Base-by-base conservation (phyloP, 495 filamentous ascomycete species). In the Haplographium delicatum region DNA sequence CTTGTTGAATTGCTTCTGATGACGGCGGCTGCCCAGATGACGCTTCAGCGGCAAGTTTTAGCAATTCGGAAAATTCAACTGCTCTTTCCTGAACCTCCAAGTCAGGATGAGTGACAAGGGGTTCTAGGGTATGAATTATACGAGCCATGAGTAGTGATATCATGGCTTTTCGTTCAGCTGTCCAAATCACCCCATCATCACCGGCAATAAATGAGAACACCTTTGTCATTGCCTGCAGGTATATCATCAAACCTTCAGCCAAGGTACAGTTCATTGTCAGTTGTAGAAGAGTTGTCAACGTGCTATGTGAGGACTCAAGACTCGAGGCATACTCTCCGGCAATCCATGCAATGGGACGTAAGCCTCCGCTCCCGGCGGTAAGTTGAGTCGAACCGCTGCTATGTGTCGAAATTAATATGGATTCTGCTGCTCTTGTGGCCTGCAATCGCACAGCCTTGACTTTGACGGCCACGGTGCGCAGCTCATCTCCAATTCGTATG, bases 51-150 rank as follows among this genome's bases (percentile, higher is more conserved):
- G 85, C 85, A 34, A 98, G 72, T 37, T 88, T 86, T 57, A 96
- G 79, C 4, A 97, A 75, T 59, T 98, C 93, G 2, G 86, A 74
- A 58, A 91, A 94, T 60, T 96, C 91, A 13, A 96, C 91, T 6
- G 89, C 83, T 41, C 94, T 80, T 66, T 97, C 93, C 65, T 98
- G 93, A n/a, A 97, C 89, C 59, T 97, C 93, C 8, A 98, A 71
- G 56, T 81, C 85, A 0, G 94, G 89, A 62, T 96, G 89, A 4
- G 79, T 75, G 0, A 82, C 74, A 22, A 96, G 67, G 0, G 80
- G 74, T 44, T 95, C 91, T 2, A 95, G 70, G 37, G 89, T 85
- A 55, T 88, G 74, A 19, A 93, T 73, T n/a, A 95, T 76, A 22
- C 88, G 79, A 19, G 84, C 82, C 65, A 94, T 78, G 1, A 94